phyloP scores from a whole-genome alignment of 75 land plant species.

The Pinus albicaulis region DNA sequence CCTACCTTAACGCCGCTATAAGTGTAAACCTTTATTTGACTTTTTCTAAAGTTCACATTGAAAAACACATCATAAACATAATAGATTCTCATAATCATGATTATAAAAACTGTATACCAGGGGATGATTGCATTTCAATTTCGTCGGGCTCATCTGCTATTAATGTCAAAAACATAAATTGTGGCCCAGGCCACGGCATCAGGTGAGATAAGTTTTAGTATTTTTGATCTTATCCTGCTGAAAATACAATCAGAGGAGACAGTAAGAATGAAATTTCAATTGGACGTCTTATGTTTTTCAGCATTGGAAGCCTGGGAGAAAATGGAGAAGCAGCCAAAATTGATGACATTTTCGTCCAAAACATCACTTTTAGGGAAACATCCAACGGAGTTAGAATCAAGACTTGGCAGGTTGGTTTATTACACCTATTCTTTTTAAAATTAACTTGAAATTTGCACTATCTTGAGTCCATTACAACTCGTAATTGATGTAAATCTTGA shows the following conservation, averaged over 20 bases:
- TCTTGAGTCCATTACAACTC: too few species aligned
- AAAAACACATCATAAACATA: too few species aligned
- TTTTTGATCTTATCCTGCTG: neutral
- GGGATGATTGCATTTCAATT: constrained; percentile 18
- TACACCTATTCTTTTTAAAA: too few species aligned
- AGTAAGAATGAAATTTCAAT: neutral
- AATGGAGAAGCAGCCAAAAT: constrained; percentile 29
- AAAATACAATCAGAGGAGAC: neutral
- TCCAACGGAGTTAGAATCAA: constrained; percentile 66
- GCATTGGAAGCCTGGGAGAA: constrained; percentile 71
- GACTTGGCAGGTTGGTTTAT: constrained; percentile 40
- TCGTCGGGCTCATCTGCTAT: too few species aligned
- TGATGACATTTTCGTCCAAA: constrained; percentile 29
- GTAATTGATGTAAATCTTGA: too few species aligned
- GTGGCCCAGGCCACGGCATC: constrained; percentile 26
- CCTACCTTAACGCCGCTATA: too few species aligned
- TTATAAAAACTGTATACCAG: constrained; percentile 6
- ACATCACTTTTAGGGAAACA: constrained; percentile 35
- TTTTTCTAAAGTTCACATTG: too few species aligned
- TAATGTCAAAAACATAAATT: too few species aligned
- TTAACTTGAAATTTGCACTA: too few species aligned
- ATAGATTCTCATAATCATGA: neutral
- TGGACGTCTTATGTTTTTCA: neutral
- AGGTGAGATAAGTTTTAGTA: constrained; percentile 15
- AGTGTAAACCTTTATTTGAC: too few species aligned